A percentile compares a stretch with the other conserved stretches of the same genome.
These are phyloP conservation scores for Vaccinium darrowii DNA, from an alignment of 148 eudicot species.

Conservation along the genomic window DNA sequence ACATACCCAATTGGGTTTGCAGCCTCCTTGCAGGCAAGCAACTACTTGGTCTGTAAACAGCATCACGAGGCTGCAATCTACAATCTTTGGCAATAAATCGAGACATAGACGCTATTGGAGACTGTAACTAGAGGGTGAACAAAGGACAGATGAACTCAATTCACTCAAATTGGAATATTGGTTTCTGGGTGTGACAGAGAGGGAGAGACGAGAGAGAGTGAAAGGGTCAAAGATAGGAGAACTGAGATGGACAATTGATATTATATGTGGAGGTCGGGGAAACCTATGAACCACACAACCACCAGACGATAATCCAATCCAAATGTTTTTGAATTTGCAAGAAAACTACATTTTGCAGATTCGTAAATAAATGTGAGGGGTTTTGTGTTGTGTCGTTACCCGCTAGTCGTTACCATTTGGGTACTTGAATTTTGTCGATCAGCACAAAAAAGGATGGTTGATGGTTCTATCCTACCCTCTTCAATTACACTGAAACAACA, in stretches of 20 bases:
- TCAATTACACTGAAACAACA: too few species aligned
- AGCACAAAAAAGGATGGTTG: background rate
- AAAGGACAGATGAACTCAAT: background rate
- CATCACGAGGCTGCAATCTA: constrained; percentile 36
- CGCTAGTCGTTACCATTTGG: background rate
- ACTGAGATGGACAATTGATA: background rate
- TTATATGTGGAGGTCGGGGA: constrained; percentile 4
- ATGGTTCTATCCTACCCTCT: background rate
- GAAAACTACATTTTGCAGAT: background rate
- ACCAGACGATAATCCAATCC: constrained; percentile 12
- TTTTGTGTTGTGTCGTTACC: background rate
- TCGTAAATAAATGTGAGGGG: background rate
- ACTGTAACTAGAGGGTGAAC: background rate
- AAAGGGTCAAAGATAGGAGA: background rate
- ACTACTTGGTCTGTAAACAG: constrained; percentile 37
- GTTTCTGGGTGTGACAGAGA: background rate
- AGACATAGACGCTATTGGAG: constrained; percentile 56
- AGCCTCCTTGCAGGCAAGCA: constrained; percentile 24
- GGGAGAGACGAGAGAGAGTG: background rate
- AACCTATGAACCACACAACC: constrained; percentile 20
- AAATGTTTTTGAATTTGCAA: background rate
- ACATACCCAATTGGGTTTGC: constrained; percentile 49
- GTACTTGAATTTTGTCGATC: too few species aligned
- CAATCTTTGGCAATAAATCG: constrained; percentile 48
- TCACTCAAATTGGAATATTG: background rate